Evolutionary conservation across 192 early-diverging fungal genomes (phyloP).

Genomic region (Obelidium mucronatum): DNA sequence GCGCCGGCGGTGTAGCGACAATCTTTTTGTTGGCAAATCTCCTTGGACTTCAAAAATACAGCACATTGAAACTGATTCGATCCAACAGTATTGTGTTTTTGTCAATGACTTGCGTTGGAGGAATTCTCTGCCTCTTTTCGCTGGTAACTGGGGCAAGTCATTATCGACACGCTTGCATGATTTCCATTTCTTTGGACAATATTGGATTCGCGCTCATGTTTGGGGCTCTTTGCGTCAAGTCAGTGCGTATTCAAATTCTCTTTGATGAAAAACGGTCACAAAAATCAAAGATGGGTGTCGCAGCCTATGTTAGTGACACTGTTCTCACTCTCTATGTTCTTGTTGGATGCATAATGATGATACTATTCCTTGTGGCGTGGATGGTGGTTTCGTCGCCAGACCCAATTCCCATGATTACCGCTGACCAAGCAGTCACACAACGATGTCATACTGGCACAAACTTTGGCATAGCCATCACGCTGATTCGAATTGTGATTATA

Average conservation of each 20-base stretch:
- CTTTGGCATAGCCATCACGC: background rate
- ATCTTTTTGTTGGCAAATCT: background rate
- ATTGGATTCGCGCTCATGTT: slow-evolving; percentile 31
- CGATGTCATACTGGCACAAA: background rate
- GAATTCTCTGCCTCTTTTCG: background rate
- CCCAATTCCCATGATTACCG: background rate
- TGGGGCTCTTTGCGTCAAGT: slow-evolving; percentile 29
- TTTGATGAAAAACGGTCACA: slow-evolving; percentile 14
- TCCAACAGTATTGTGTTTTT: slow-evolving; percentile 7
- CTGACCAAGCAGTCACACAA: background rate
- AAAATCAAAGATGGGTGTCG: background rate
- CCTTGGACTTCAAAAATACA: background rate
- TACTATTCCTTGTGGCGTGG: background rate
- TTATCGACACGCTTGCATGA: background rate
- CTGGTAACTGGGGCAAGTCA: background rate
- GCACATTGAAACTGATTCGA: slow-evolving; percentile 12
- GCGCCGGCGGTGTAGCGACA: background rate
- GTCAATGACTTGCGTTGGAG: background rate
- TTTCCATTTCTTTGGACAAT: slow-evolving; percentile 9
- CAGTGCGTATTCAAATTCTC: slow-evolving; percentile 5
- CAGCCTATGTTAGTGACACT: background rate
- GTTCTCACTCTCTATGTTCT: background rate
- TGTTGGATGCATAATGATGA: slow-evolving; percentile 9
- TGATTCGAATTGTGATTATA: slow-evolving; percentile 19
- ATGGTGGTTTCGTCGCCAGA: background rate